Base-by-base conservation (phyloP, 2,329 filamentous ascomycete genomes). In the Xenoacremonium recifei region DNA sequence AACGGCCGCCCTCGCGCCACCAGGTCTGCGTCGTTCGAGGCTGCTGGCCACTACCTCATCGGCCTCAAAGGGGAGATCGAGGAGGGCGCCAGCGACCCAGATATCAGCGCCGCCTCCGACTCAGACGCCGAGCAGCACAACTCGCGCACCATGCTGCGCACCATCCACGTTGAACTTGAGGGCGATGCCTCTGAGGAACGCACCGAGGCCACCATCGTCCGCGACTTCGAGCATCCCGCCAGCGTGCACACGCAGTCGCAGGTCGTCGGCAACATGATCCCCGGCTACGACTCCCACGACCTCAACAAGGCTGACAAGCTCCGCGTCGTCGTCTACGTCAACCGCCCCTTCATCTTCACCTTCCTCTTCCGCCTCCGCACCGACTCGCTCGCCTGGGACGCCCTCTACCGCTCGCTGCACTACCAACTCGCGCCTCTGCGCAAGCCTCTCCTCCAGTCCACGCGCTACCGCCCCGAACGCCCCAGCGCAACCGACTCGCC, bases 271-370 rank as follows among this genome's bases (percentile, higher is more conserved):
- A 63, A 59, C 21, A 59, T 62, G 52, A 48, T 62, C 11, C 58
- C 59, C 3, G 58, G 60, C 9, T 62, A 57, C 33, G 53, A 57
- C 38, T 60, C 60, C 3, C 77, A 77, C 50, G 75, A 80, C 49
- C 64, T 68, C 43, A 78, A 75, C 58, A 79, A 77, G 55, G 67
- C 70, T 3, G 70, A 72, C 44, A 79, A 76, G 52, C 63, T 90
- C 31, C 79, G 84, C 1, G 83, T 88, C 2, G 76, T 90, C 6
- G 77, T 90, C 37, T 91, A 90, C 58, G 77, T 84, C 34, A 81
- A 83, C 60, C 78, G 76, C 18, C 88, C 88, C 0, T 92, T 92
- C 63, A 77, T 92, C 35, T 91, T 87, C 60, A 79, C 84, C 2
- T 84, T 93, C 47, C 69, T 93, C 4, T 92, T 92, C 62, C 57